These are phyloP conservation scores for Puccinellia tenuiflora DNA, from an alignment of 176 grass and related monocot genomes.

Conservation along the genomic window DNA sequence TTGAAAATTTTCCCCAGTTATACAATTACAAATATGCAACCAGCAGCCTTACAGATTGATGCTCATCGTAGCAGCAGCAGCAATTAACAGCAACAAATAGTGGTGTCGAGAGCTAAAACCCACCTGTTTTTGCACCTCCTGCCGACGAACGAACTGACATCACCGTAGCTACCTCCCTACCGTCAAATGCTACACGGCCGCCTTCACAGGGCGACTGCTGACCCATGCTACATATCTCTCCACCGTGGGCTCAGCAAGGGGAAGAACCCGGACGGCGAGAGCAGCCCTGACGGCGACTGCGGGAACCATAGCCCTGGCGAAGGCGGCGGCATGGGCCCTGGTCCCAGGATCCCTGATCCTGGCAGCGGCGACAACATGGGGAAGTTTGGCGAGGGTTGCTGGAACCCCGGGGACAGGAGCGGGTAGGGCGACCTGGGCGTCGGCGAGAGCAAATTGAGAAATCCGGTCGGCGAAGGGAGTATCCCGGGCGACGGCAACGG, in stretches of 20 bases:
- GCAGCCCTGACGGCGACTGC: conserved; percentile 60
- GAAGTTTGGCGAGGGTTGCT: conserved; percentile 64
- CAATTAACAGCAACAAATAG: conserved; percentile 37
- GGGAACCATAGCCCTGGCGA: conserved; percentile 62
- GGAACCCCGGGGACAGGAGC: conserved; percentile 61
- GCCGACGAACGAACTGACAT: background rate
- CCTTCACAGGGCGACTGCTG: background rate
- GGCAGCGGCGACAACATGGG: conserved; percentile 52
- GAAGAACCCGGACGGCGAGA: conserved; percentile 69
- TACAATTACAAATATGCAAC: conserved; percentile 50
- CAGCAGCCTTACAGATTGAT: conserved; percentile 18
- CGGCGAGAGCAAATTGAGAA: conserved; percentile 66
- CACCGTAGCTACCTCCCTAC: conserved; percentile 35
- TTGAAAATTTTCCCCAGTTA: conserved; percentile 34
- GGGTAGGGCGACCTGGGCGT: conserved; percentile 68
- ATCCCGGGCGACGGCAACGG: conserved; percentile 47
- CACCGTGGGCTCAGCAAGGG: conserved; percentile 63
- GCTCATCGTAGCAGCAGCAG: conserved; percentile 31
- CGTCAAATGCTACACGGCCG: conserved; percentile 41
- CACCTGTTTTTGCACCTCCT: conserved; percentile 31
- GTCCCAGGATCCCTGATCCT: conserved; percentile 57
- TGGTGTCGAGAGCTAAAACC: conserved; percentile 34
- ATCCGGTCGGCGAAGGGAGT: conserved; percentile 59
- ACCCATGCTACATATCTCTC: conserved; percentile 55
- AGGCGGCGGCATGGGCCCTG: conserved; percentile 41